Base-by-base conservation (phyloP, 805 yeast genomes). In the Candida coleopterorum region DNA sequence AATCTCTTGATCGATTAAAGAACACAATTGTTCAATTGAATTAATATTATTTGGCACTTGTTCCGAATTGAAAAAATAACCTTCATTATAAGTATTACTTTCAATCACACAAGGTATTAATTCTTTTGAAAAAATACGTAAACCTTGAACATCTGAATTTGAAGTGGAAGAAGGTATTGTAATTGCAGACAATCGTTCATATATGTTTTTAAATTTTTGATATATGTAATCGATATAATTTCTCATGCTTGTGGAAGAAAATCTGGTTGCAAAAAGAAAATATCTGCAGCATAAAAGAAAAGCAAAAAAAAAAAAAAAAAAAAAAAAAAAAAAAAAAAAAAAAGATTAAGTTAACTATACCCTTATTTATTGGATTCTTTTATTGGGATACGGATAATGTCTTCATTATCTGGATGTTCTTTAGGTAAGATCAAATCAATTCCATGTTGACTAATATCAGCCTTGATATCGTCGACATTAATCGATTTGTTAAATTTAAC, bases 401-500 rank as follows among this genome's bases (percentile, higher is more conserved):
- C 32, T 12, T 32, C 40, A 23, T 18, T 25, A 29, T 42, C 48
- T 11, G 38, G 10, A 9, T 24, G 34, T 8, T 32, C 39, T 25
- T 55, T 55, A 20, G 60, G 60, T 21, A 53, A 40, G 3, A 27
- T 29, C 26, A 56, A 48, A 4, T 42, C 35, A 28, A 57, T 45
- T 9, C 43, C 42, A 11, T 47, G 49, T n/a, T 45, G 46, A 6
- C 45, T 40, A 12, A 44, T 44, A 34, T 48, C 50, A 22, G 54
- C 57, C 14, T 40, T 38, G 18, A 54, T 49, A 15, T 45, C 48
- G 29, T 48, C 53, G 16, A 38, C 37, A 10, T 46, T 46, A n/a
- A 57, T 54, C 4, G 51, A 41, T 38, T 55, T 52, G 12, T 47
- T 55, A 34, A 56, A 56, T 10, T 38, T 40, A 11, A 52, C 42